phyloP scores from a whole-genome alignment of 495 filamentous ascomycete species.

The Friedmanniomyces endolithicus region DNA sequence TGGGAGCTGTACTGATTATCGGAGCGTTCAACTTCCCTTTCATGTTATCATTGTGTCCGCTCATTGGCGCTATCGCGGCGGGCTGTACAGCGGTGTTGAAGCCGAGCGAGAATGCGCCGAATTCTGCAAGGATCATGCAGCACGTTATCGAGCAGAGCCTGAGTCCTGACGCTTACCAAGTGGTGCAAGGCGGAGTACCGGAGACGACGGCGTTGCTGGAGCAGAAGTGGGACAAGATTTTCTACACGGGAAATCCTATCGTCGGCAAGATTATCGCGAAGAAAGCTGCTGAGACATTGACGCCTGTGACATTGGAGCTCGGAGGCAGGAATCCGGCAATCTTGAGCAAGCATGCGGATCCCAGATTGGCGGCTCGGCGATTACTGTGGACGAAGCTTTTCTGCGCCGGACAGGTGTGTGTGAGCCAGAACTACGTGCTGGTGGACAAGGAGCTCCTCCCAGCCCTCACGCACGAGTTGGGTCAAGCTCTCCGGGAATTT shows the following conservation, averaged over 20 bases:
- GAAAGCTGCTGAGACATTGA: conserved; percentile 83
- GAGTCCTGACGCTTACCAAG: conserved; percentile 61
- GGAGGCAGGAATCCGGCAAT: conserved; percentile 88
- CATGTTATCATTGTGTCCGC: conserved; percentile 61
- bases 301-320: conserved; percentile 77
- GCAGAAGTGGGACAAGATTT: conserved; percentile 94
- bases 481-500: conserved; percentile 60
- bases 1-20: conserved; percentile 75
- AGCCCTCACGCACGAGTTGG: conserved; percentile 62
- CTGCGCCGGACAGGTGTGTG: conserved; percentile 81
- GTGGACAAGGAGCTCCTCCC: conserved; percentile 62
- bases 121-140: conserved; percentile 64
- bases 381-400: conserved; percentile 76
- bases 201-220: conserved; percentile 73
- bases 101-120: conserved; percentile 69
- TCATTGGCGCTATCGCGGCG: conserved; percentile 82
- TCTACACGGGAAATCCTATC: conserved; percentile 70
- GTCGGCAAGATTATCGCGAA: conserved; percentile 83
- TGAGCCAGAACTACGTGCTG: conserved; percentile 78
- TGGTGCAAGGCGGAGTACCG: conserved; percentile 67
- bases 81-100: conserved; percentile 85
- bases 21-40: conserved; percentile 91
- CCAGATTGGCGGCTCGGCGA: conserved; percentile 67
- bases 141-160: conserved; percentile 59
- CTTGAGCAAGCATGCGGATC: conserved; percentile 67